Conservation (phyloP, 805 yeast genomes). For the Ogataea haglerorum region DNA sequence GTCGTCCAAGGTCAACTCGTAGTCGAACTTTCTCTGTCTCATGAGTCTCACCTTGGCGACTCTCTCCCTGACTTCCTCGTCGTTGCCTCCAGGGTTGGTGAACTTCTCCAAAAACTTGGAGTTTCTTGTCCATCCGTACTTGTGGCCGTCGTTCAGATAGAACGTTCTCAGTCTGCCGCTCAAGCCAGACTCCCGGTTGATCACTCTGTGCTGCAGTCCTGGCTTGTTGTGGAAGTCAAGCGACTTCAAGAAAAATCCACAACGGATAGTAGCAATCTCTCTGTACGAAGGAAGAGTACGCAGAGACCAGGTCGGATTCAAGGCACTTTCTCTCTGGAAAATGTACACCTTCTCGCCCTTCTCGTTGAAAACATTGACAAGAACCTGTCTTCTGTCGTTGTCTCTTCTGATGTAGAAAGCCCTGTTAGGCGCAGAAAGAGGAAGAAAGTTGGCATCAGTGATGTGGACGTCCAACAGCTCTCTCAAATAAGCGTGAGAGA, state of each 20-base stretch:
- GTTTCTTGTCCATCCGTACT: slow-evolving; percentile 54
- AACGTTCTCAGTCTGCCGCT: slow-evolving; percentile 44
- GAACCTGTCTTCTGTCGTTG: slow-evolving; percentile 41
- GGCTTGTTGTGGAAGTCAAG: slow-evolving; percentile 47
- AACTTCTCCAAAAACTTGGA: slow-evolving; percentile 50
- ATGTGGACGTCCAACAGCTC: slow-evolving; percentile 38
- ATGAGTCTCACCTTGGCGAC: slow-evolving; percentile 53
- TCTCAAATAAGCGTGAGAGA: slow-evolving; percentile 40
- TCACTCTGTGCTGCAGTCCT: slow-evolving; percentile 43
- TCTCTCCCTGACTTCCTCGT: slow-evolving; percentile 50
- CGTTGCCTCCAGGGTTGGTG: slow-evolving; percentile 53
- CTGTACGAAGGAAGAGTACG: slow-evolving; percentile 40
- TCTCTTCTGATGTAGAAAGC: slow-evolving; percentile 49
- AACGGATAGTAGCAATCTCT: slow-evolving; percentile 49
- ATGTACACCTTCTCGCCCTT: slow-evolving; percentile 42
- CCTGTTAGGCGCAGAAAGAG: slow-evolving; percentile 38
- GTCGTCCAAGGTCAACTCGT: slow-evolving; percentile 52
- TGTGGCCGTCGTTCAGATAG: slow-evolving; percentile 48
- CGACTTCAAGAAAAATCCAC: slow-evolving; percentile 44
- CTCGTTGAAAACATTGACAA: slow-evolving; percentile 48
- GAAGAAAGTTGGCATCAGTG: slow-evolving; percentile 39
- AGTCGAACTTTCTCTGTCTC: slow-evolving; percentile 59
- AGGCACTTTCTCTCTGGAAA: slow-evolving; percentile 47
- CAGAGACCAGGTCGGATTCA: slow-evolving; percentile 53
- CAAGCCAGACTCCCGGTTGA: slow-evolving; percentile 36